Conservation (phyloP, 2,329 filamentous ascomycete species). For the Ceratocystiopsis minuta region DNA sequence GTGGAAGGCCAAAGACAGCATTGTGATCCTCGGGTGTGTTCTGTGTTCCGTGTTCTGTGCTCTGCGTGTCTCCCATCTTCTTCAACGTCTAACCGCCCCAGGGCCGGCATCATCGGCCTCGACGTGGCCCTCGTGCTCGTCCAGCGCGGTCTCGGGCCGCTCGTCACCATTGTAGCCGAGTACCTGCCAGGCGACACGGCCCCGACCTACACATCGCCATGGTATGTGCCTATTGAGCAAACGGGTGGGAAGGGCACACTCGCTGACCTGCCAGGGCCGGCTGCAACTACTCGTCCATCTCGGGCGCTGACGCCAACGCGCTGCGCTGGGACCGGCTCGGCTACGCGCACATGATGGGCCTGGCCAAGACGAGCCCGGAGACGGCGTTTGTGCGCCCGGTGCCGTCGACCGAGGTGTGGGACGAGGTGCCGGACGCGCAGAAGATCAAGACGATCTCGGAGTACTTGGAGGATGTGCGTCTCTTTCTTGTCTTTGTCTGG, state of each 20-base stretch:
- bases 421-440: conserved; percentile 16
- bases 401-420: conserved; percentile 23
- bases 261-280: conserved; percentile 14
- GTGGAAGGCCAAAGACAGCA: conserved; percentile 4
- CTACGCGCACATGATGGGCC: conserved; percentile 19
- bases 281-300: conserved; percentile 26
- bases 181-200: conserved; percentile 23
- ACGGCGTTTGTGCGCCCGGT: conserved; percentile 20
- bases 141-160: conserved; percentile 16
- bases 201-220: conserved; percentile 23
- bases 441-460: conserved; percentile 23
- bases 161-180: conserved; percentile 21
- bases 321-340: conserved; percentile 23
- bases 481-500: too few relatives aligned
- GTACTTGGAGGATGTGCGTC: conserved; percentile 22
- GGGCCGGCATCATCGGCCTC: conserved; percentile 22
- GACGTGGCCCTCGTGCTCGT: conserved; percentile 20
- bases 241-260: too few relatives aligned
- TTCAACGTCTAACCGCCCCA: conserved; percentile 6
- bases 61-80: neutral
- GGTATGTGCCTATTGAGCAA: conserved; percentile 7
- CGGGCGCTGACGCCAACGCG: conserved; percentile 22
- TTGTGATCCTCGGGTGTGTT: conserved; percentile 3
- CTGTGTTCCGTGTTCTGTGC: too few relatives aligned
- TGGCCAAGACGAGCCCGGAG: conserved; percentile 15